Evolutionary conservation across 2,329 filamentous ascomycete species (phyloP).

Genomic region (Ophiostoma tasmaniense): DNA sequence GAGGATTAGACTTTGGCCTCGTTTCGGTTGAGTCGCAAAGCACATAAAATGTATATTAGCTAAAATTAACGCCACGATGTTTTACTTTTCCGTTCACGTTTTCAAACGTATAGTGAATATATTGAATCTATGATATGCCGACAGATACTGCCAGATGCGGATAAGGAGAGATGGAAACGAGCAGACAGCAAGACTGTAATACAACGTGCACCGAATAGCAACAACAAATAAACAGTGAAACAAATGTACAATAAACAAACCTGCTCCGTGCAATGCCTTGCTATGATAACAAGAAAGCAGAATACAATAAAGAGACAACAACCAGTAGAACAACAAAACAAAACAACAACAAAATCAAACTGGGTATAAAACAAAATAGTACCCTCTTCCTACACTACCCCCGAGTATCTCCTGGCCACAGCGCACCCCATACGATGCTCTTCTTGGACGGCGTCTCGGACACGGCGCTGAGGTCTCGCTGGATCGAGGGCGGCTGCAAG

Average conservation of each 20-base stretch:
- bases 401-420: conserved; percentile 36
- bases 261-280: conserved; percentile 1
- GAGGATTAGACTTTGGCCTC: conserved; percentile 11
- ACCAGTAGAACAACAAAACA: conserved; percentile 22
- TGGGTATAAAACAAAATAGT: neutral
- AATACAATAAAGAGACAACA: neutral
- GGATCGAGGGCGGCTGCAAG: conserved; percentile 13
- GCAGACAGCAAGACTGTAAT: neutral
- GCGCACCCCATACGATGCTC: conserved; percentile 52
- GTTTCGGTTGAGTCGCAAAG: neutral
- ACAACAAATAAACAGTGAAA: neutral
- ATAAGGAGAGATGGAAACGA: neutral
- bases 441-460: conserved; percentile 37
- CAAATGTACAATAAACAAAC: neutral
- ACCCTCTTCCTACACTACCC: neutral
- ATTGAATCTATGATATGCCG: neutral
- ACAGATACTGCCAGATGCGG: neutral
- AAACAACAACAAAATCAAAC: neutral
- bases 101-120: neutral
- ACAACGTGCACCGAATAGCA: neutral
- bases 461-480: conserved; percentile 33
- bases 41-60: neutral
- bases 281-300: neutral
- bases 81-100: neutral
- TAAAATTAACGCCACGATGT: neutral